These are phyloP conservation scores for Rubus idaeus DNA, from an alignment of 306 rosid species.

Conservation along the genomic window DNA sequence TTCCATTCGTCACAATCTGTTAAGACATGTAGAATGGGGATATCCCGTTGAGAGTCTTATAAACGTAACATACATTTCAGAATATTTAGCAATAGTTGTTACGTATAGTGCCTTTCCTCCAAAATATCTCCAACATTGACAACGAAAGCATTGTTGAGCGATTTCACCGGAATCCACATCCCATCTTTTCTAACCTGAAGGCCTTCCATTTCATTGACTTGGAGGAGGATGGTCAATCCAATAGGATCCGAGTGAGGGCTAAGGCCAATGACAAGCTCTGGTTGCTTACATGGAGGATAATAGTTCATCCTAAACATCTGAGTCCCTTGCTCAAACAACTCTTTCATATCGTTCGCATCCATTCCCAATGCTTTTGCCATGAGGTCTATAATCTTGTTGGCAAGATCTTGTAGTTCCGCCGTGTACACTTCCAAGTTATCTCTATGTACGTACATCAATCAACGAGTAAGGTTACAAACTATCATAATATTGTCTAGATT, in stretches of 20 bases:
- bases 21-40: background rate
- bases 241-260: slow-evolving; percentile 30
- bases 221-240: slow-evolving; percentile 38
- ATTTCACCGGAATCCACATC: slow-evolving; percentile 33
- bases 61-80: too few relatives aligned
- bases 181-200: slow-evolving; percentile 39
- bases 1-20: slow-evolving; percentile 54
- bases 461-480: background rate
- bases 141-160: slow-evolving; percentile 30
- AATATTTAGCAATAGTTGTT: background rate
- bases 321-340: slow-evolving; percentile 29
- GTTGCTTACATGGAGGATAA: slow-evolving; percentile 47
- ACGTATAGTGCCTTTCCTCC: slow-evolving; percentile 26
- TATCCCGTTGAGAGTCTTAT: background rate
- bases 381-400: slow-evolving; percentile 16
- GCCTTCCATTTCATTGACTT: slow-evolving; percentile 37
- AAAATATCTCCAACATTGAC: slow-evolving; percentile 37
- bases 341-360: slow-evolving; percentile 23
- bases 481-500: background rate
- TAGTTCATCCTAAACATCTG: slow-evolving; percentile 37
- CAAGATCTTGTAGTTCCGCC: slow-evolving; percentile 16
- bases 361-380: slow-evolving; percentile 28
- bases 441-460: background rate
- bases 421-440: slow-evolving; percentile 32
- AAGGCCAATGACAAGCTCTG: slow-evolving; percentile 38